A percentile compares a stretch with the other conserved stretches of the same genome.
Conservation (phyloP, 2,329 filamentous ascomycete genomes). For the Tolypocladium album region DNA sequence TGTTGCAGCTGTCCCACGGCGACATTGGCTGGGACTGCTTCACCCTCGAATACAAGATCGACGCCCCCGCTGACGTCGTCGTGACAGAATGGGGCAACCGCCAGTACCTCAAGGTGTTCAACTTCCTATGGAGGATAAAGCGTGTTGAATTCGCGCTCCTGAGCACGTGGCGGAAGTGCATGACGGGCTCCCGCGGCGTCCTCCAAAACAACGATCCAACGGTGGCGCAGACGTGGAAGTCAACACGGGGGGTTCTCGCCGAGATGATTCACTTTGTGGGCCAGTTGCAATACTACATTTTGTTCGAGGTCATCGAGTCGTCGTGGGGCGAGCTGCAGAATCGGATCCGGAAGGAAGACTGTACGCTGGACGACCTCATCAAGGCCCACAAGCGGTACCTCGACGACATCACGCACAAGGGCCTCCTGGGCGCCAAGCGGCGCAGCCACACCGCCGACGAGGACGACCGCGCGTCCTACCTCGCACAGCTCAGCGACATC, state of each 20-base stretch:
- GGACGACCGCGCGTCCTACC: constrained; percentile 68
- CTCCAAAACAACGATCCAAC: constrained; percentile 61
- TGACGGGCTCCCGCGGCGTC: constrained; percentile 90
- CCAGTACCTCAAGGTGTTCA: constrained; percentile 98
- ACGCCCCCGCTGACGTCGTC: constrained; percentile 91
- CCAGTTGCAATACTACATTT: constrained; percentile 95
- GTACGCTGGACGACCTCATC: constrained; percentile 91
- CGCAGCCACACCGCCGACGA: constrained; percentile 33
- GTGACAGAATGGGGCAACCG: constrained; percentile 92
- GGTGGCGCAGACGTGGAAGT: constrained; percentile 77
- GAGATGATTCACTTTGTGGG: constrained; percentile 99
- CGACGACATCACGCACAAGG: constrained; percentile 90
- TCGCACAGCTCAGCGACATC: constrained; percentile 83
- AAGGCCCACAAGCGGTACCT: constrained; percentile 84
- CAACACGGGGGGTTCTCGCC: constrained; percentile 74
- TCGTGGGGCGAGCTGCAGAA: constrained; percentile 87
- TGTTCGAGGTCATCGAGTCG: constrained; percentile 96
- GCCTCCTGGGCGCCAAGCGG: constrained; percentile 67
- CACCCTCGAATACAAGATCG: constrained; percentile 96
- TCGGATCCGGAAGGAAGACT: constrained; percentile 72
- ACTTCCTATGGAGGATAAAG: constrained; percentile 97
- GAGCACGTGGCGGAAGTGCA: constrained; percentile 87
- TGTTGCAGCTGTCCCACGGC: constrained; percentile 91
- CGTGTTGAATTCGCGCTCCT: constrained; percentile 89
- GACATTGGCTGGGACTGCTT: constrained; percentile 99